phyloP scores from a whole-genome alignment of 148 eudicot genomes.

The Camellia lanceoleosa region DNA sequence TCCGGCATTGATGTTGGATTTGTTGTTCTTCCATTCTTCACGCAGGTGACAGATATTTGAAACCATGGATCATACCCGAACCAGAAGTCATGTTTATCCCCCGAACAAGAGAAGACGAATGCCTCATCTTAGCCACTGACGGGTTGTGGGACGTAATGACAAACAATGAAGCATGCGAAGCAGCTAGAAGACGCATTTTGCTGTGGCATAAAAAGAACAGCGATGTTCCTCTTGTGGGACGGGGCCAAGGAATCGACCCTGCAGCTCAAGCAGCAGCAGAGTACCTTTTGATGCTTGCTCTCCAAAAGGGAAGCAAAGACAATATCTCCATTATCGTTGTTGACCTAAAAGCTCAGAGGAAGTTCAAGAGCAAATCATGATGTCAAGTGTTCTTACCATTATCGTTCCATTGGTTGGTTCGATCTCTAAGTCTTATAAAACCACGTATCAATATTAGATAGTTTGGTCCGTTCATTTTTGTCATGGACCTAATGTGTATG shows the following conservation, averaged over 20 bases:
- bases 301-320: slow-evolving; percentile 61
- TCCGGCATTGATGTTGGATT: not conserved
- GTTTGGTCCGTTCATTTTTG: slow-evolving; percentile 30
- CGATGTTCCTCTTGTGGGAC: slow-evolving; percentile 19
- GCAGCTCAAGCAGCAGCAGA: slow-evolving; percentile 73
- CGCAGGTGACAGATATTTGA: slow-evolving; percentile 58
- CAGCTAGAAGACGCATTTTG: slow-evolving; percentile 48
- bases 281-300: slow-evolving; percentile 46
- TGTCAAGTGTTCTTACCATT: not conserved
- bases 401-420: too few relatives aligned
- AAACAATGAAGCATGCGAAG: slow-evolving; percentile 63
- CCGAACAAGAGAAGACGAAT: slow-evolving; percentile 57
- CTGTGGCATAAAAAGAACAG: slow-evolving; percentile 64
- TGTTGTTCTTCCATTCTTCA: not conserved
- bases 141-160: slow-evolving; percentile 69
- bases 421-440: slow-evolving; percentile 1
- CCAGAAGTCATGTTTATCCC: slow-evolving; percentile 60
- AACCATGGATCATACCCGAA: slow-evolving; percentile 65
- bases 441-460: slow-evolving; percentile 21
- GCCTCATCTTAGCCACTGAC: slow-evolving; percentile 55
- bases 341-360: slow-evolving; percentile 60
- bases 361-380: slow-evolving; percentile 47
- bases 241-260: slow-evolving; percentile 49
- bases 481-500: slow-evolving; percentile 27
- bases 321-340: slow-evolving; percentile 60